Conservation (phyloP, 2,329 filamentous ascomycete species). For the Microcera coccophila region DNA sequence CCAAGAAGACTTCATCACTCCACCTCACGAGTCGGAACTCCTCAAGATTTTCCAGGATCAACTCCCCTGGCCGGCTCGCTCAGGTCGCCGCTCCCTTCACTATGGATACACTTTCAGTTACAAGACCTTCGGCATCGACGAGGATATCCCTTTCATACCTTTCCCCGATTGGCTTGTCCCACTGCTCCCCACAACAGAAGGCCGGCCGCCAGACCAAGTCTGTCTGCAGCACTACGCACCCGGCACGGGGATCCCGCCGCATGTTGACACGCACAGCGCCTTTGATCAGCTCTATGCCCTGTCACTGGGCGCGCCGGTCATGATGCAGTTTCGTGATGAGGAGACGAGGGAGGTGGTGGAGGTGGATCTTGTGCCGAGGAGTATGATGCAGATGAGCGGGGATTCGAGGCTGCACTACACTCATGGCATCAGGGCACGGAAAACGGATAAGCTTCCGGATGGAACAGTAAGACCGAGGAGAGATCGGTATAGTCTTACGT, state of each 20-base stretch:
- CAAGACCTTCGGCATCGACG: slow-evolving; percentile 54
- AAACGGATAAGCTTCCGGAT: slow-evolving; percentile 46
- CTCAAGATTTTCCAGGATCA: slow-evolving; percentile 40
- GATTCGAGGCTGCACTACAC: slow-evolving; percentile 53
- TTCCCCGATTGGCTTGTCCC: slow-evolving; percentile 51
- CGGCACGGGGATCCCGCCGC: slow-evolving; percentile 56
- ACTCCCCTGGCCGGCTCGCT: slow-evolving; percentile 43
- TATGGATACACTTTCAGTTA: slow-evolving; percentile 58
- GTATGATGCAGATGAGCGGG: slow-evolving; percentile 49
- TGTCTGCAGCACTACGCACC: slow-evolving; percentile 59
- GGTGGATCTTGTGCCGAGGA: slow-evolving; percentile 45
- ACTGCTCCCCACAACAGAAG: slow-evolving; percentile 43
- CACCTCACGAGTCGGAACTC: slow-evolving; percentile 42
- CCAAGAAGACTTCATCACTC: slow-evolving; percentile 45
- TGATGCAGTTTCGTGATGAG: slow-evolving; percentile 42
- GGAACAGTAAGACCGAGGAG: slow-evolving; percentile 40
- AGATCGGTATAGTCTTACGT: slow-evolving; percentile 54
- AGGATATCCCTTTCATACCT: slow-evolving; percentile 44
- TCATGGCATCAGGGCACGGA: slow-evolving; percentile 52
- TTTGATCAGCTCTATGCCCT: slow-evolving; percentile 45
- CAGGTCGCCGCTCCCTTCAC: slow-evolving; percentile 48
- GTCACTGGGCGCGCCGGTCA: slow-evolving; percentile 39
- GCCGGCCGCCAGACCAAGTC: slow-evolving; percentile 51
- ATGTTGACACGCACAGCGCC: slow-evolving; percentile 54
- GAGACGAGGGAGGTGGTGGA: slow-evolving; percentile 32